Evolutionary conservation across 2,329 filamentous ascomycete species (phyloP).

Genomic region (Beauveria bassiana): DNA sequence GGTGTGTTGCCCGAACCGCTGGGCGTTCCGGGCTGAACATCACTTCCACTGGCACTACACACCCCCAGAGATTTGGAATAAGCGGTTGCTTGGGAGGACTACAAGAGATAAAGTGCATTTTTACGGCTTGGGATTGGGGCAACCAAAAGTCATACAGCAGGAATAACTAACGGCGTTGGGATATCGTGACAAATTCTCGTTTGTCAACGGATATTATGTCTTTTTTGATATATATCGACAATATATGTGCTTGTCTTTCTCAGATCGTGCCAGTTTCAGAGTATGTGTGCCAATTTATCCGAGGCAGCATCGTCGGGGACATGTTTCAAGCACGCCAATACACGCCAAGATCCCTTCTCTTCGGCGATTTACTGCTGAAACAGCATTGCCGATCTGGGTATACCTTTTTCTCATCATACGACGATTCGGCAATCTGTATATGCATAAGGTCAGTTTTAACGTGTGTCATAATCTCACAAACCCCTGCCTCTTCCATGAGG

Average conservation of each 20-base stretch:
- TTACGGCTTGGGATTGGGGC: not conserved
- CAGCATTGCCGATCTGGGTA: not conserved
- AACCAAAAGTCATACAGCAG: not conserved
- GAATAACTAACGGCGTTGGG: not conserved
- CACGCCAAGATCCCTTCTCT: too few species aligned
- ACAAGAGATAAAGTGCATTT: not conserved
- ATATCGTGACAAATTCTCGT: not conserved
- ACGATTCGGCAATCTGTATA: too few species aligned
- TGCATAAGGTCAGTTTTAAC: too few species aligned
- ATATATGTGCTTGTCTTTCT: not conserved
- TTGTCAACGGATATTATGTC: not conserved
- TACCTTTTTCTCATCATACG: too few species aligned
- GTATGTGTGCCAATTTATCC: not conserved
- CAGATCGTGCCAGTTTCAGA: not conserved
- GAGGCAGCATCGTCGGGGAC: not conserved
- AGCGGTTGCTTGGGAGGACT: too few species aligned
- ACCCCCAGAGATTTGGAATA: too few species aligned
- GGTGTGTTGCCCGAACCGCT: too few species aligned
- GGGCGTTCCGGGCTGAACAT: too few species aligned
- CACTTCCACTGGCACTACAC: too few species aligned
- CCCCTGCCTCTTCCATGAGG: too few species aligned
- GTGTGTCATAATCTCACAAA: too few species aligned
- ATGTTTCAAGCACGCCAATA: not conserved
- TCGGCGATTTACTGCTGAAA: not conserved
- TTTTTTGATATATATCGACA: not conserved